These are phyloP conservation scores for Geosmithia morbida DNA, from an alignment of 2,329 filamentous ascomycete species.

Conservation along the genomic window DNA sequence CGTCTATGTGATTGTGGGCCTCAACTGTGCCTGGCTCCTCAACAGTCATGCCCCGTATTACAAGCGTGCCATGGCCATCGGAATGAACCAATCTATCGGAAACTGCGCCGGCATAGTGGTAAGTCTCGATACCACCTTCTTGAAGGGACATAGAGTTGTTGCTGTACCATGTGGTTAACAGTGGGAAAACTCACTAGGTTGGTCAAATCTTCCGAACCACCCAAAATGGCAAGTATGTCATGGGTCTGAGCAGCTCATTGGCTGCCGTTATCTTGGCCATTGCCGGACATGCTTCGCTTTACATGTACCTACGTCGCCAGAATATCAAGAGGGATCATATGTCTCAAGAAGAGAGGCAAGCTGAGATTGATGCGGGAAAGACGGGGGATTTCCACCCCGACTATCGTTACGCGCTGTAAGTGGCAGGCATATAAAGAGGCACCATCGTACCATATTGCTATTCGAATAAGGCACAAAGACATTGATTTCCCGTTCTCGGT, in stretches of 20 bases:
- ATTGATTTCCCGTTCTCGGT: no score
- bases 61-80: constrained; percentile 28
- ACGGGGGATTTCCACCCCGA: constrained; percentile 10
- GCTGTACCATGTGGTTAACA: not conserved
- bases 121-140: no score
- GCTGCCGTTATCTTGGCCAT: constrained; percentile 8
- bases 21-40: constrained; percentile 31
- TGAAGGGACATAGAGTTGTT: no score
- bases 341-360: constrained; percentile 8
- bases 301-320: constrained; percentile 6
- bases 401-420: constrained; percentile 9
- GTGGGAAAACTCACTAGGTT: not conserved
- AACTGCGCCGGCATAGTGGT: constrained; percentile 32
- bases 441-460: not conserved
- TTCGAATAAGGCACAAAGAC: not conserved
- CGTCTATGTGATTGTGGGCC: constrained; percentile 14
- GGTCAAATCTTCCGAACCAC: constrained; percentile 7
- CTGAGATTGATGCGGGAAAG: constrained; percentile 8
- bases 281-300: constrained; percentile 7
- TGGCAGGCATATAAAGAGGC: not conserved
- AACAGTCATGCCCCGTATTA: constrained; percentile 31
- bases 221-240: constrained; percentile 9
- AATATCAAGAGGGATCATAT: constrained; percentile 7
- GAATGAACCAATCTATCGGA: constrained; percentile 28
- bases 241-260: constrained; percentile 9